Evolutionary conservation across 805 yeast species (phyloP).

Genomic region (Yarrowia divulgata): DNA sequence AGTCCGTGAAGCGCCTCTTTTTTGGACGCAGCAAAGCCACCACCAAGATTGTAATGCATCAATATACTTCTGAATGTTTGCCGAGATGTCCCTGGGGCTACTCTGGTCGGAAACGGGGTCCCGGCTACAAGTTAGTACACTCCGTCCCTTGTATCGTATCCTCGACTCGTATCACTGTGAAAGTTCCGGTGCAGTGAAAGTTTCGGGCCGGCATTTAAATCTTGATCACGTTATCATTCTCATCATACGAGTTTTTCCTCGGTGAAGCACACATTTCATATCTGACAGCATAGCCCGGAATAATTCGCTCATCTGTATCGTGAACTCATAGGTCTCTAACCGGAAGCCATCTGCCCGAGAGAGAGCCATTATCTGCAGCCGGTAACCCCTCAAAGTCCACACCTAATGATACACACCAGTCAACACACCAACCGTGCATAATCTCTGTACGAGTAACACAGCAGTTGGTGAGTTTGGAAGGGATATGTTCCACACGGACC

Average conservation of each 20-base stretch:
- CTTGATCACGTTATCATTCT: constrained; percentile 22
- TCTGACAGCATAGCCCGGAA: background rate
- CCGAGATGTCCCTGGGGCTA: constrained; percentile 1
- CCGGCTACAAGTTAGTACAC: background rate
- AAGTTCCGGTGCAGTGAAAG: background rate
- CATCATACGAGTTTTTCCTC: background rate
- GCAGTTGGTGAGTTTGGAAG: background rate
- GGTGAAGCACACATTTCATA: background rate
- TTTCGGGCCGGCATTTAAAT: background rate
- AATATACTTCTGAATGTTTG: background rate
- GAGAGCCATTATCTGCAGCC: constrained; percentile 7
- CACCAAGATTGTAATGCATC: background rate
- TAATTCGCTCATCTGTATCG: background rate
- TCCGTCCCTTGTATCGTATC: too few relatives aligned
- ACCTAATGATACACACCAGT: background rate
- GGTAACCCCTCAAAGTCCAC: constrained; percentile 22
- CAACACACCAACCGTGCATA: constrained; percentile 8
- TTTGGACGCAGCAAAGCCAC: background rate
- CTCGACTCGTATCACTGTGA: too few relatives aligned
- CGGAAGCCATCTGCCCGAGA: constrained; percentile 29
- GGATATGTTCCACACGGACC: background rate
- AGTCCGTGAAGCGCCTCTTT: background rate
- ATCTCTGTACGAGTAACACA: background rate
- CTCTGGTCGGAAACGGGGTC: background rate
- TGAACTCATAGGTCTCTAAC: too few relatives aligned